Base-by-base conservation (phyloP, 108 stramenopile species). In the Nitzschia putrida region DNA sequence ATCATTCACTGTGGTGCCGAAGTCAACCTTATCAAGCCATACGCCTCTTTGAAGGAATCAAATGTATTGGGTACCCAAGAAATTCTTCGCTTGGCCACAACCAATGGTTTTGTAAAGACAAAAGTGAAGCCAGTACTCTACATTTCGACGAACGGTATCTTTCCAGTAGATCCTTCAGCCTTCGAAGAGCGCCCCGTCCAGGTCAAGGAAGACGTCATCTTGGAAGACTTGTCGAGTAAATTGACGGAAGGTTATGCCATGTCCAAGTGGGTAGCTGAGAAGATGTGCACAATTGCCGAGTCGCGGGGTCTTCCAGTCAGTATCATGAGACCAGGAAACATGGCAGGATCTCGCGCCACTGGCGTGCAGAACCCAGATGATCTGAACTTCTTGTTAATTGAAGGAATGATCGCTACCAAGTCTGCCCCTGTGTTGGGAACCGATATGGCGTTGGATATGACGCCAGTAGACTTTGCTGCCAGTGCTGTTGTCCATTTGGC, bases 241-340 rank as follows among this genome's bases (percentile, higher is more conserved):
- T 21, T 76, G n/a, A 52, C 42, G 5, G 84, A 89, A 61, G 90
- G 90, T 20, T 91, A 91, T 73, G 84, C 80, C 8, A 83, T 88
- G 69, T 82, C 81, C 41, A 91, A 91, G 56, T 91, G 90, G 90
- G 90, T 88, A 40, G 86, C 88, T 8, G 90, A 91, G 70, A 67
- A 81, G 59, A 78, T 91, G 77, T 81, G 83, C 51, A 57, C 61
- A 22, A 76, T 85, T 47, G 90, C 87, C 20, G 65, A 74, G 53
- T 57, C 58, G 7, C 61, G 82, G n/a, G 90, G 90, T 12, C 74
- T 91, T 5, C 88, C 90, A 7, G 71, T 82, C 7, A 76, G 80
- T 39, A 64, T 88, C 24, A 52, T 91, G 50, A 72, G 90, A 24
- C 85, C 82, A 14, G 90, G 90, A 13, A 91, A 91, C 57, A 86